Evolutionary conservation across 768 basidiomycete species (phyloP), one percentile per base, ranked within the genome.

Genomic region (Serpula lacrymans): DNA sequence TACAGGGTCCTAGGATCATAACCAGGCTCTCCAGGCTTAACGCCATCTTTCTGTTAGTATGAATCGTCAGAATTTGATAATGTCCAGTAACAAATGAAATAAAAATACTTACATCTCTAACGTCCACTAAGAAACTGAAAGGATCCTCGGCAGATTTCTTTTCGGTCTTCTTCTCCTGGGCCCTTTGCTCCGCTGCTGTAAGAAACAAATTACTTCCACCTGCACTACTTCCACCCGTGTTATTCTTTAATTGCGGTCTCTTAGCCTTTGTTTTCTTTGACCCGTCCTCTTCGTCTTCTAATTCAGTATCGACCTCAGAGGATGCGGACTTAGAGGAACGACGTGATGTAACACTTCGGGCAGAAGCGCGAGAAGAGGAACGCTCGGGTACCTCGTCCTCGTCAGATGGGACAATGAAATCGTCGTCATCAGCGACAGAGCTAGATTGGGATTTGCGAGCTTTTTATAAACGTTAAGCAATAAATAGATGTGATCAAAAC

Each of bases 1-100:
- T 74, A 78, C 23, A 98, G 61, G 0, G 96, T 96, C 35, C 94
- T 71, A 5, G 89, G 89, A 53, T 99, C 95, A 53, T 97, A 98
- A 11, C 84, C 79, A 0, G 85, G 80, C 46, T 95, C 78, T n/a
- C 77, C 80, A 18, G 89, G 88, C 41, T 75, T 69, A 36, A 78
- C 70, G 1, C 82, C 78, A 50, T 96, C 90, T 72, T 86, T 92
- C 89, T 92, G 48, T 8, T 7, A 16, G 25, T 5, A n/a, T 12
- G 5, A 12, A 27, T 10, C 11, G 52, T 38, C 20, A 39, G 44
- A 12, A 51, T 36, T n/a, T 22, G 22, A 11, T 21, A 14, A 17
- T 17, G 22, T 31, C n/a, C 8, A 31, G 25, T 4, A 28, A 23
- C 22, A 34, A n/a, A 39, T 6, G 22, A 25, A 10, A n/a, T 9